These are phyloP conservation scores for Puccinia sorghi DNA, from an alignment of 1,284 basidiomycete genomes.

Conservation along the genomic window DNA sequence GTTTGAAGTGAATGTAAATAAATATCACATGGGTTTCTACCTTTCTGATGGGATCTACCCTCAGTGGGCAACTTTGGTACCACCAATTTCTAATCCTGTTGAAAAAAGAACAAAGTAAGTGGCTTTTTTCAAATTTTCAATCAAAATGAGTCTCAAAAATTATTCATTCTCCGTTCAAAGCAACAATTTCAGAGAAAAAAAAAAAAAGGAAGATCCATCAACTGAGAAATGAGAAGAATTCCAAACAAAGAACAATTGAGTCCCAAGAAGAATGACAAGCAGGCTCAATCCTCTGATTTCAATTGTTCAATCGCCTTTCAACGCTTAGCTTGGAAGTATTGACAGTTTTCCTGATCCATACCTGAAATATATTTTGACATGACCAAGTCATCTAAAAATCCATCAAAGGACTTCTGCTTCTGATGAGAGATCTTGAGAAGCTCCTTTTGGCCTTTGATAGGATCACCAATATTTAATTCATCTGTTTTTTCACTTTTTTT, in stretches of 20 bases:
- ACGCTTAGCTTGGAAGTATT: conserved; percentile 13
- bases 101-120: background rate
- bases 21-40: conserved; percentile 3
- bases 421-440: background rate
- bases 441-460: conserved; percentile 12
- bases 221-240: too few relatives aligned
- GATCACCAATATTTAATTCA: background rate
- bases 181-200: too few relatives aligned
- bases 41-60: background rate
- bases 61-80: too few relatives aligned
- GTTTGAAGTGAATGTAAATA: background rate
- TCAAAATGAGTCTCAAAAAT: background rate
- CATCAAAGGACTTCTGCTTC: background rate
- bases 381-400: background rate
- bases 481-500: background rate
- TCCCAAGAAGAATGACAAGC: too few relatives aligned
- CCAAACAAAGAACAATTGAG: too few relatives aligned
- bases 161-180: too few relatives aligned
- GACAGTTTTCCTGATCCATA: background rate
- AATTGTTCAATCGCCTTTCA: background rate
- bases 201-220: too few relatives aligned
- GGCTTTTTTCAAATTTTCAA: background rate
- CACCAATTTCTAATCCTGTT: background rate
- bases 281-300: background rate
- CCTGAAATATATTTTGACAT: background rate